Percentiles rank a stretch among this genome's conserved stretches.
Evolutionary conservation across 2,329 filamentous ascomycete species (phyloP).

Genomic region (Fusarium nanum): DNA sequence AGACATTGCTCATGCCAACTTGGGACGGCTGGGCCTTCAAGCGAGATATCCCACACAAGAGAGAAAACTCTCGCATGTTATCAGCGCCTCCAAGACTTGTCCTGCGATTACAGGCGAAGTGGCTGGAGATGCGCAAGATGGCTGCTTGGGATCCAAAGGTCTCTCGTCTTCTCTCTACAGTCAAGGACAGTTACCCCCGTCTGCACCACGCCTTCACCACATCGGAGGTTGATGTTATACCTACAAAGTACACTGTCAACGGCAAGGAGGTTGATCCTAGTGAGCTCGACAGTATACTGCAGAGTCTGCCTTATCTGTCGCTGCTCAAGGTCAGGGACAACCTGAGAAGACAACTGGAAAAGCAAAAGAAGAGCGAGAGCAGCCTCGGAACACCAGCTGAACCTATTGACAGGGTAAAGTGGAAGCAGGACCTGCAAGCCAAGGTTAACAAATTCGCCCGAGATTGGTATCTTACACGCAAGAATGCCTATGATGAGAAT

Average conservation of each 20-base stretch:
- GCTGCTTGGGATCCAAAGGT: constrained; percentile 62
- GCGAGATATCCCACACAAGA: constrained; percentile 46
- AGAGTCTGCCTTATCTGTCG: constrained; percentile 48
- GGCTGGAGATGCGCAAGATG: constrained; percentile 61
- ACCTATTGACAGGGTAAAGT: constrained; percentile 14
- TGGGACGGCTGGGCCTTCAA: constrained; percentile 77
- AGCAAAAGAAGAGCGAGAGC: constrained; percentile 36
- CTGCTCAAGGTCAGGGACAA: constrained; percentile 44
- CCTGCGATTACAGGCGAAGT: constrained; percentile 61
- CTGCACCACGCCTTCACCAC: constrained; percentile 56
- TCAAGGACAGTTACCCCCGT: constrained; percentile 56
- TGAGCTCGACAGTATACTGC: constrained; percentile 48
- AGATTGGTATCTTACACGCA: constrained; percentile 39
- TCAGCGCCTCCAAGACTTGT: constrained; percentile 56
- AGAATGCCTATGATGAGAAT: constrained; percentile 4
- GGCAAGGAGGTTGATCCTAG: constrained; percentile 43
- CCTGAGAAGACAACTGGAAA: constrained; percentile 34
- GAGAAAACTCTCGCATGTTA: constrained; percentile 52
- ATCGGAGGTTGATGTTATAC: constrained; percentile 47
- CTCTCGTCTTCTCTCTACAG: constrained; percentile 53
- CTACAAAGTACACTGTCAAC: constrained; percentile 43
- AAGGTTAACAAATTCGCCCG: constrained; percentile 37
- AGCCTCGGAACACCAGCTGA: constrained; percentile 21
- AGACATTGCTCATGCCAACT: constrained; percentile 79
- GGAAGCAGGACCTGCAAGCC: constrained; percentile 39